Evolutionary conservation across 2,329 filamentous ascomycete species (phyloP), one percentile per base, ranked within the genome.

Genomic region (Colletotrichum sojae): DNA sequence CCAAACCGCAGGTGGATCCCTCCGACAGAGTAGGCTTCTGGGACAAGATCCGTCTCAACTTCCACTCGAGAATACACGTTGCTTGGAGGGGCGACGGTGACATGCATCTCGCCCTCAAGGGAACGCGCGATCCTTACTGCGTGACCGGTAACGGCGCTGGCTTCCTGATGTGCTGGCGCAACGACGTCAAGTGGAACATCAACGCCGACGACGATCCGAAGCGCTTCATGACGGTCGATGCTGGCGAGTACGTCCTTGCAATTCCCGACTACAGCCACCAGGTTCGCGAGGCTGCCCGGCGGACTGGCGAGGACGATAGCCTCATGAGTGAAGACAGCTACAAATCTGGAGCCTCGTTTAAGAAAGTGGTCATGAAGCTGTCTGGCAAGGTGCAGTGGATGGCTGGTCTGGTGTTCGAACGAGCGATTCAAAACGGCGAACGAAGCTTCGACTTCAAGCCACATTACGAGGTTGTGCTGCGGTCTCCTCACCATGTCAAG

Each of bases 161-260:
- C 5, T 97, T 99, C 76, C 89, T 98, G 51, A 98, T 99, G 94
- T 98, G 97, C 79, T 99, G 95, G 95, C 92, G 96, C 60, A 97
- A 94, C 75, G 93, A 98, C 78, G 95, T 99, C 45, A 90, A 89
- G 70, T 97, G 94, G 90, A 92, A 91, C 69, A 90, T 99, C 59
- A 92, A 95, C 67, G 90, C 91, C 59, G 91, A 94, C 59, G 90
- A 97, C 73, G 93, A 99, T 75, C 95, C 96, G 0, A 93, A 93
- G 77, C 92, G 93, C 69, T 97, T 99, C 80, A 97, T 99, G 92
- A 94, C 92, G 1, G 94, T 99, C 4, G 94, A 97, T 71, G 98
- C 95, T 78, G 94, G 94, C 59, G 95, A 97, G 79, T 99, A 96
- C 76, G 92, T 99, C 13, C 88, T 98, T 62, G 96, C 97, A 3